phyloP scores from a whole-genome alignment of 73 alveolate genomes.

The Paramecium primaurelia region DNA sequence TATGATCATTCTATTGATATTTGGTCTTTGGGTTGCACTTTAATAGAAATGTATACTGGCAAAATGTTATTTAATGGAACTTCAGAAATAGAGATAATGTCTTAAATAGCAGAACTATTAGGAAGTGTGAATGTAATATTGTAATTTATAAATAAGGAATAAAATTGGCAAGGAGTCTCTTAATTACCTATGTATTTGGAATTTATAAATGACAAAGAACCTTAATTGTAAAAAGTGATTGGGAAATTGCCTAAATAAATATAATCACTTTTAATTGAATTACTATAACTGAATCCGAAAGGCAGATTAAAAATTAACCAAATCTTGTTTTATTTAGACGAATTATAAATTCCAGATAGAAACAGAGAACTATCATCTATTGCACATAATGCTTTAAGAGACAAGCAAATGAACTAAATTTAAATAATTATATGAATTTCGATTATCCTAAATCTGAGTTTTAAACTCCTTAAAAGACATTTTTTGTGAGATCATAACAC shows the following conservation, averaged over 20 bases:
- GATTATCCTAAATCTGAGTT: background rate
- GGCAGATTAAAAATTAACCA: conserved; percentile 22
- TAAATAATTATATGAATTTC: background rate
- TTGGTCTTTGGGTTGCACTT: conserved; percentile 68
- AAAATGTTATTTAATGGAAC: conserved; percentile 4
- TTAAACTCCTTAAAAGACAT: background rate
- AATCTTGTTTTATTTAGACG: background rate
- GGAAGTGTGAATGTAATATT: conserved; percentile 67
- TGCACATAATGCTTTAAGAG: background rate
- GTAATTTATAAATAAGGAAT: conserved; percentile 18
- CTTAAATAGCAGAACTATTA: background rate
- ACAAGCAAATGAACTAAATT: background rate
- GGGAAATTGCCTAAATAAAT: conserved; percentile 27
- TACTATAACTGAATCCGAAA: conserved; percentile 66
- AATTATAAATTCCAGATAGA: background rate
- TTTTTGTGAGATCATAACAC: background rate
- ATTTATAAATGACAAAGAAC: conserved; percentile 41
- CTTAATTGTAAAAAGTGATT: conserved; percentile 49
- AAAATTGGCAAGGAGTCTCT: conserved; percentile 71
- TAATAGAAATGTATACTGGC: background rate
- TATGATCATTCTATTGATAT: conserved; percentile 80
- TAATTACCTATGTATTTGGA: conserved; percentile 68
- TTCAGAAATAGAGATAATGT: conserved; percentile 30
- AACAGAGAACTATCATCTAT: background rate
- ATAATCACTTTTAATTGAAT: conserved; percentile 46